phyloP scores from a whole-genome alignment of 176 grass and related monocot species.

The Canna indica region DNA sequence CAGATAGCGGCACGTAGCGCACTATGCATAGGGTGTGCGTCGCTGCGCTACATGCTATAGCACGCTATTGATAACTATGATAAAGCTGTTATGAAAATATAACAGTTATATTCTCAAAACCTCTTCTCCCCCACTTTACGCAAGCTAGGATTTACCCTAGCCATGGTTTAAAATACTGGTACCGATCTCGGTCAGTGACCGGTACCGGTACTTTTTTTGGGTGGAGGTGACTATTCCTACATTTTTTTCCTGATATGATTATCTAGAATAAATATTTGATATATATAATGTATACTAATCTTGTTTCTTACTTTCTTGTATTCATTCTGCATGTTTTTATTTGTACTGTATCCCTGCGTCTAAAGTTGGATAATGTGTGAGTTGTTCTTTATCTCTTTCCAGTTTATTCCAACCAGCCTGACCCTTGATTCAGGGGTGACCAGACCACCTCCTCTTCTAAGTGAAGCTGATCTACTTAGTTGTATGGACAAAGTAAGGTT shows the following conservation, averaged over 20 bases:
- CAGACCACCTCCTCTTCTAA: constrained; percentile 77
- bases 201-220: too few species aligned
- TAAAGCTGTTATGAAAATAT: too few species aligned
- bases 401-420: constrained; percentile 89
- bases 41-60: too few species aligned
- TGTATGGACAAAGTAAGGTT: constrained; percentile 80
- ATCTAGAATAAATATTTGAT: not conserved
- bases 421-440: constrained; percentile 95
- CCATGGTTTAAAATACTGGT: too few species aligned
- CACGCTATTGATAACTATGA: too few species aligned
- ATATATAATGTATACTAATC: not conserved
- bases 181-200: too few species aligned
- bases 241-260: not conserved
- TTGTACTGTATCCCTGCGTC: constrained; percentile 8
- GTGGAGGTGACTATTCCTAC: not conserved
- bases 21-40: too few species aligned
- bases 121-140: too few species aligned
- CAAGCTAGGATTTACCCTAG: too few species aligned
- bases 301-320: not conserved
- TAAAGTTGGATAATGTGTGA: not conserved
- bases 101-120: too few species aligned
- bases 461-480: constrained; percentile 94
- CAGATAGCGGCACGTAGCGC: too few species aligned
- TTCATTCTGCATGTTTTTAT: not conserved
- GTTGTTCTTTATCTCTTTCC: constrained; percentile 18